Percentiles rank a stretch among this genome's conserved stretches.
Evolutionary conservation across 768 basidiomycete species (phyloP).

Genomic region (Auricularia cornea): DNA sequence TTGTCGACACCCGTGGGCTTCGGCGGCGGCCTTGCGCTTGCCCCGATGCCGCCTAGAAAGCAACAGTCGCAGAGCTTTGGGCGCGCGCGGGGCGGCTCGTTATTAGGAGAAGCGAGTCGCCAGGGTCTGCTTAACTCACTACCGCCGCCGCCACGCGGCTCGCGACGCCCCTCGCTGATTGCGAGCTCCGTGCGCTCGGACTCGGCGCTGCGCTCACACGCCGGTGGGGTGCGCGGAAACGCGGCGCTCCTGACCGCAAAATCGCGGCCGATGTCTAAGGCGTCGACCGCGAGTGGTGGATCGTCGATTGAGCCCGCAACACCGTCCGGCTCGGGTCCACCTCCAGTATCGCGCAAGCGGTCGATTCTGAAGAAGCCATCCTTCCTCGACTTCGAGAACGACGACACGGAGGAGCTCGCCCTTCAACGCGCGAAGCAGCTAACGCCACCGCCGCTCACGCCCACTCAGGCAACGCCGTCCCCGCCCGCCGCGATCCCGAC

Average conservation of each 20-base stretch:
- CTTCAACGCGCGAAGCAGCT: not conserved
- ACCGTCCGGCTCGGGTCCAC: slow-evolving; percentile 17
- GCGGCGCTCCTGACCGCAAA: not conserved
- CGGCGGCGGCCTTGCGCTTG: not conserved
- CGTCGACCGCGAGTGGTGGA: slow-evolving; percentile 8
- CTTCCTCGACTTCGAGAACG: slow-evolving; percentile 57
- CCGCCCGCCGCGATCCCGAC: not conserved
- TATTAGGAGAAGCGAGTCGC: not conserved
- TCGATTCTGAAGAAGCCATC: slow-evolving; percentile 61
- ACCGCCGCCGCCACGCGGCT: not conserved
- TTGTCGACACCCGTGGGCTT: not conserved
- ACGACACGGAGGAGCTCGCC: slow-evolving; percentile 11
- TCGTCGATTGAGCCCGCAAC: slow-evolving; percentile 25
- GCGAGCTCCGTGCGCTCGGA: not conserved
- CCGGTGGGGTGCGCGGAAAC: not conserved
- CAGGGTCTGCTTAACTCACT: not conserved
- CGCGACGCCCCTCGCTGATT: not conserved
- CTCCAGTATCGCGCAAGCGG: slow-evolving; percentile 33
- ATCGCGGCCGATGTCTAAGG: not conserved
- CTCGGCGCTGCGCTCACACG: not conserved
- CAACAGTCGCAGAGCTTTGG: not conserved
- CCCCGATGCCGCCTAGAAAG: not conserved
- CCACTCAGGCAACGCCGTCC: not conserved
- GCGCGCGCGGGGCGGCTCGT: not conserved
- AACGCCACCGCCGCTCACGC: not conserved